Evolutionary conservation across 805 yeast genomes (phyloP), one percentile per base, ranked within the genome.

Genomic region (Saccharomycopsis vini): DNA sequence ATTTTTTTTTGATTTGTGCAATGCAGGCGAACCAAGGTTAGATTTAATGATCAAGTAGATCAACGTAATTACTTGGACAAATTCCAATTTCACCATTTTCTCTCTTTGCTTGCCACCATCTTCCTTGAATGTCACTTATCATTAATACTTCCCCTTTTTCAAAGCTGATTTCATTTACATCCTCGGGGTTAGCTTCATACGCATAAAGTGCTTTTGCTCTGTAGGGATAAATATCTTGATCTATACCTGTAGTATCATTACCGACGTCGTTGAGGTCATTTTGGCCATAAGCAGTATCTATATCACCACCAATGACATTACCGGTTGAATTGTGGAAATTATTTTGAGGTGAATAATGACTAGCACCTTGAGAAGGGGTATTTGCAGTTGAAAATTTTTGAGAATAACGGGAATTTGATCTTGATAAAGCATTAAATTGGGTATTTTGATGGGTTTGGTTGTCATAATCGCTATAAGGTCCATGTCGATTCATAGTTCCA

Each of bases 51-150:
- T n/a, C n/a, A n/a, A n/a, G n/a, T n/a, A n/a, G n/a, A n/a, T 85
- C 85, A 39, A 90, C 89, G 58, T 90, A 90, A 62, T 90, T 92
- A 55, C 95, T 81, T 40, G 98, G 97, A 62, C 95, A 88, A 56
- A 90, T 90, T 53, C 97, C 98, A 36, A 87, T 83, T 60, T 88
- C 92, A 28, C 98, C 98, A 53, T 77, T 82, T 6, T 81, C 71
- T 57, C 89, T 76, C 61, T 83, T 77, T 33, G 95, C 97, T 64
- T 88, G 95, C 97, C 97, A 90, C 98, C 98, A 90, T 64, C 94
- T 80, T 37, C 97, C 97, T 52, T 84, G 84, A 45, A 87, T 86
- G 57, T 90, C 97, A 53, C 86, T 86, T 28, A 90, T 95, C 56
- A 81, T 87, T 61, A 90, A 72, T n/a, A 87, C 67, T 62, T 90